Evolutionary conservation across 2,329 filamentous ascomycete species (phyloP).

Genomic region (Raffaelea arxii): DNA sequence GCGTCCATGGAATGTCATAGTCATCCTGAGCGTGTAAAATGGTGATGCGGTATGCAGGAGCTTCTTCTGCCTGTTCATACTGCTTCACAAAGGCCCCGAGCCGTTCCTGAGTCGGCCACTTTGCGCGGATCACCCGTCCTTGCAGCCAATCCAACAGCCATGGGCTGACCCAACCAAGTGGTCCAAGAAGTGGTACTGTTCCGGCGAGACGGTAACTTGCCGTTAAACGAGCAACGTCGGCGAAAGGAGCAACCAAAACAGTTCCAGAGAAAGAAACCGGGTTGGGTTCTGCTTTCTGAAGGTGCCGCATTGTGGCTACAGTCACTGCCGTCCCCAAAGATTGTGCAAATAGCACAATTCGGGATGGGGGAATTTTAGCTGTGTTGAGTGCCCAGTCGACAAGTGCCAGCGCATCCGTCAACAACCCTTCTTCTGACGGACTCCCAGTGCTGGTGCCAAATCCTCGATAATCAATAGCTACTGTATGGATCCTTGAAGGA

Average conservation of each 20-base stretch:
- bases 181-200: conserved; percentile 42
- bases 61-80: conserved; percentile 17
- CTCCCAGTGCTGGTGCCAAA: conserved; percentile 43
- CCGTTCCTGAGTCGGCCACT: conserved; percentile 40
- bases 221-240: conserved; percentile 41
- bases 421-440: conserved; percentile 45
- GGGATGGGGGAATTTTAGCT: conserved; percentile 39
- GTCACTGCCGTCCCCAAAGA: conserved; percentile 44
- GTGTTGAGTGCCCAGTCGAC: conserved; percentile 43
- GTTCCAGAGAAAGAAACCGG: conserved; percentile 38
- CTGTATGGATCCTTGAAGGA: conserved; percentile 42
- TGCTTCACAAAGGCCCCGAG: conserved; percentile 32
- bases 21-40: too few species aligned
- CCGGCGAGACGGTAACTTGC: conserved; percentile 49
- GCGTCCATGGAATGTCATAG: conserved; percentile 38
- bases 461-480: conserved; percentile 53
- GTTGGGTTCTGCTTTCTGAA: conserved; percentile 8
- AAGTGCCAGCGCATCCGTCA: conserved; percentile 41
- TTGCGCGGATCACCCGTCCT: conserved; percentile 34
- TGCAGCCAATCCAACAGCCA: conserved; percentile 32
- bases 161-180: conserved; percentile 35
- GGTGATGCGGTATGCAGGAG: too few species aligned
- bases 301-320: conserved; percentile 15
- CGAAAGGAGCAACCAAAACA: conserved; percentile 47
- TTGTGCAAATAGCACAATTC: conserved; percentile 50